Evolutionary conservation across 192 early-diverging fungal species (phyloP), one percentile per base, ranked within the genome.

Genomic region (Gaertneriomyces sp.): DNA sequence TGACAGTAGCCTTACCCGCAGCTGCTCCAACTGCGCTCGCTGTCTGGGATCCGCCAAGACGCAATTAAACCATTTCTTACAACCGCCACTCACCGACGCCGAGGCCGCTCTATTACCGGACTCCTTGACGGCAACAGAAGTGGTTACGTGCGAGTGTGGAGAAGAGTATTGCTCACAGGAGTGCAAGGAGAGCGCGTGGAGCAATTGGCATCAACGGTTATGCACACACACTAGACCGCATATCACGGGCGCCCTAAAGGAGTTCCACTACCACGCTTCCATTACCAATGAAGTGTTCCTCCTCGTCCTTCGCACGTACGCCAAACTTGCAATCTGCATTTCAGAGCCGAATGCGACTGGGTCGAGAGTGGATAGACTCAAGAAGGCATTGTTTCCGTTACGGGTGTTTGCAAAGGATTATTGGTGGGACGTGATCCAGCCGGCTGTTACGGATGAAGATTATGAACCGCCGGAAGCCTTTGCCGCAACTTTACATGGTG

Each of bases 341-440:
- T 3, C 25, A 33, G 25, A 33, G 25, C 1, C 25, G 25, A 33
- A 33, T 12, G 38, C 19, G 19, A 20, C 40, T 33, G 6, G 33
- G n/a, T 41, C 60, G 58, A 6, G 49, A 47, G 25, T 33, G 2
- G 25, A 33, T 33, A 33, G 25, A 20, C 45, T 74, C 12, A 45
- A 64, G 52, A 6, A 19, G 8, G 72, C 72, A 7, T 40, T 74
- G 17, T 53, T 42, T 40, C 66, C 66, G 6, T 49, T 74, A 14
- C 59, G 66, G 6, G 39, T 63, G 16, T 63, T 69, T 50, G 66
- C 62, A 9, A 74, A 74, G 42, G 61, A 63, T 17, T 59, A 42
- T 33, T 74, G 72, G 72, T 74, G 72, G 72, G 58, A 69, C 49
- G 65, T 74, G 12, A 63, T 65, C 17, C 45, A 62, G 45, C 71